phyloP scores from a whole-genome alignment of 208 protist species.

The Acanthamoeba quina region DNA sequence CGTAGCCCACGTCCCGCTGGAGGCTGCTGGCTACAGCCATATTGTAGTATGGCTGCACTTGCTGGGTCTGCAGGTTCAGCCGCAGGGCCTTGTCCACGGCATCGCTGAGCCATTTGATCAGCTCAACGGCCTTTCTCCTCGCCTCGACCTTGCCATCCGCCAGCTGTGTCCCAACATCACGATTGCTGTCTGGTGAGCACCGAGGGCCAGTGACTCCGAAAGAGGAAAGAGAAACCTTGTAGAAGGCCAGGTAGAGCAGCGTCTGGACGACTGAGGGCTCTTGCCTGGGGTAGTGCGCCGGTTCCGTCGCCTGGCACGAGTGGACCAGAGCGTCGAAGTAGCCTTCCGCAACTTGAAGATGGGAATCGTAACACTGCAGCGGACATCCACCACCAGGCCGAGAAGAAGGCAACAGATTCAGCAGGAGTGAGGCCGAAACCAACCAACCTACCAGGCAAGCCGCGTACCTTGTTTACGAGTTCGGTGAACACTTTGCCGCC shows the following conservation, averaged over 20 bases:
- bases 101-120: constrained; percentile 9
- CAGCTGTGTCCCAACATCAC: background rate
- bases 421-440: too few species aligned
- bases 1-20: constrained; percentile 62
- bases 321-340: constrained; percentile 58
- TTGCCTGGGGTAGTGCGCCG: constrained; percentile 12
- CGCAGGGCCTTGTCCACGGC: background rate
- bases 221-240: background rate
- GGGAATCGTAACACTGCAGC: constrained; percentile 68
- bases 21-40: constrained; percentile 52
- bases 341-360: constrained; percentile 45
- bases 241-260: constrained; percentile 55
- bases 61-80: background rate
- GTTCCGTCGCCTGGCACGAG: constrained; percentile 6
- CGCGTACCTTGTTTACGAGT: constrained; percentile 55
- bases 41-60: constrained; percentile 59
- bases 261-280: background rate
- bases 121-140: constrained; percentile 17
- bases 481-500: constrained; percentile 64
- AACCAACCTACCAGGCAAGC: background rate
- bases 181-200: background rate
- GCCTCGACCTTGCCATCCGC: constrained; percentile 10
- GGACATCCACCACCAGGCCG: background rate
- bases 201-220: too few species aligned
- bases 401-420: background rate